Percentiles rank a stretch among this genome's conserved stretches.
These are phyloP conservation scores for Aspergillus hiratsukae DNA, from an alignment of 2,329 filamentous ascomycete species.

Conservation along the genomic window DNA sequence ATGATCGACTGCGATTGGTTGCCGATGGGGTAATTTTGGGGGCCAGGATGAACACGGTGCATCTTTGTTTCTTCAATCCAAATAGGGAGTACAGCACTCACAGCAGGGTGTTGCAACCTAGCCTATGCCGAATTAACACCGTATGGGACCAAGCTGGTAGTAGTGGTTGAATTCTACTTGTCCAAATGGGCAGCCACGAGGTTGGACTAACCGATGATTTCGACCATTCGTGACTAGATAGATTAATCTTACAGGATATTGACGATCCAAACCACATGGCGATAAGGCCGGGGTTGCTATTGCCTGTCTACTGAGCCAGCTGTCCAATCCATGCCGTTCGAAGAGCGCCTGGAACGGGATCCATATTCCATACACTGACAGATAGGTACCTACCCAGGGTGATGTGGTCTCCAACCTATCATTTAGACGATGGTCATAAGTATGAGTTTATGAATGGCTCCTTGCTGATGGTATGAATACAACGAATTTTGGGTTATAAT, in stretches of 20 bases:
- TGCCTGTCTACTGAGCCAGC: not conserved
- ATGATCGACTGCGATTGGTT: not conserved
- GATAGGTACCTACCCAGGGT: not conserved
- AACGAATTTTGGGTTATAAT: not conserved
- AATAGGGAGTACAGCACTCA: no score
- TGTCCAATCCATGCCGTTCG: not conserved
- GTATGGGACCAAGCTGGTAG: not conserved
- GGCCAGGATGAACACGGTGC: constrained; percentile 9
- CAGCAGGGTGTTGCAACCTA: not conserved
- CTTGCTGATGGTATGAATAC: not conserved
- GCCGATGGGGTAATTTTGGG: constrained; percentile 8
- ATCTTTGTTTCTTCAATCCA: constrained; percentile 6
- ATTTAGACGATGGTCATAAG: not conserved
- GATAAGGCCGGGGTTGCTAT: constrained; percentile 9
- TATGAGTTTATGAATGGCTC: not conserved
- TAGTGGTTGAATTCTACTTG: not conserved
- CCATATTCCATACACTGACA: not conserved
- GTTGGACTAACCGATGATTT: not conserved
- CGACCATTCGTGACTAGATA: not conserved
- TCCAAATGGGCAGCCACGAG: not conserved
- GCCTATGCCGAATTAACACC: not conserved
- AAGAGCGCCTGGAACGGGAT: not conserved
- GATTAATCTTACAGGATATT: constrained; percentile 1
- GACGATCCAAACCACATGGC: constrained; percentile 20
- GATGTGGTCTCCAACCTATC: not conserved